Conservation (phyloP, 345 rosid species). For the Iberis pinnata region DNA sequence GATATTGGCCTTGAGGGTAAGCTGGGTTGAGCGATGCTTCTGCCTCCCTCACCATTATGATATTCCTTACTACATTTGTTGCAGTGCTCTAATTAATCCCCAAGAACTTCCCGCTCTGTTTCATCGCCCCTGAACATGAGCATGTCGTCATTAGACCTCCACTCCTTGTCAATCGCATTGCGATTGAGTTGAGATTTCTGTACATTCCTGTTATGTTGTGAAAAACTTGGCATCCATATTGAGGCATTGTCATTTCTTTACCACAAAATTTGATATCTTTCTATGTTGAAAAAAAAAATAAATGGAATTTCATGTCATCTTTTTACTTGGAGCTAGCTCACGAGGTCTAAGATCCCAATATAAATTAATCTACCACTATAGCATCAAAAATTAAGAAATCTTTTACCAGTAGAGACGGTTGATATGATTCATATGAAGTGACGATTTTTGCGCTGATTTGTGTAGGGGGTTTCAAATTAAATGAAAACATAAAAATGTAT, state of each 20-base stretch:
- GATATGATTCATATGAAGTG: constrained; percentile 70
- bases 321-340: constrained; percentile 67
- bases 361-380: constrained; percentile 75
- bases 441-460: constrained; percentile 77
- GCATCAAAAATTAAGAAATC: constrained; percentile 82
- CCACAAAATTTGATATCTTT: background rate
- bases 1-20: constrained; percentile 80
- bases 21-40: constrained; percentile 83
- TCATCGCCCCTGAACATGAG: constrained; percentile 92
- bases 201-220: constrained; percentile 71
- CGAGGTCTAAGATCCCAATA: constrained; percentile 80
- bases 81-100: constrained; percentile 74
- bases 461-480: too few relatives aligned
- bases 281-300: background rate
- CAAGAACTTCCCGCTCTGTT: constrained; percentile 72
- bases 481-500: too few relatives aligned
- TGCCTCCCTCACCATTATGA: constrained; percentile 53
- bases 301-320: constrained; percentile 34
- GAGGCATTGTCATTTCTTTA: constrained; percentile 3
- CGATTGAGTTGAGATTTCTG: constrained; percentile 66
- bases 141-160: constrained; percentile 93
- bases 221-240: constrained; percentile 43
- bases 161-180: constrained; percentile 63
- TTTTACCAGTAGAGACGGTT: constrained; percentile 54
- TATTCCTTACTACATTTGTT: constrained; percentile 51